phyloP scores from a whole-genome alignment of 2,329 filamentous ascomycete species.

The Penicillium freii region DNA sequence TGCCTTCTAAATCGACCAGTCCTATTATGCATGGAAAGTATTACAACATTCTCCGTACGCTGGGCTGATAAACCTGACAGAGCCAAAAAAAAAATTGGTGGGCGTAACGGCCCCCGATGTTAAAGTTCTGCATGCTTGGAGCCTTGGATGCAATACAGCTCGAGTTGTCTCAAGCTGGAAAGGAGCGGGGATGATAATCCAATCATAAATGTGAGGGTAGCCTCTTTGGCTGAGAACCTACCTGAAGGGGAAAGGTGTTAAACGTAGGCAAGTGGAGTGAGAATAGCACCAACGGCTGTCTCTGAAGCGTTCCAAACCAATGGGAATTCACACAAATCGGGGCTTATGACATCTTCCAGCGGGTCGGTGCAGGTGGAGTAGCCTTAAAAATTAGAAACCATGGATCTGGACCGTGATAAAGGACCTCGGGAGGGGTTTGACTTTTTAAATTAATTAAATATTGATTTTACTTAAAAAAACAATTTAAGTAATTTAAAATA shows the following conservation, averaged over 20 bases:
- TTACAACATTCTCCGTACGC: background rate
- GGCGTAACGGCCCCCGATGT: background rate
- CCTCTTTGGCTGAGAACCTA: conserved; percentile 8
- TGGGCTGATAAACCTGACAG: conserved; percentile 1
- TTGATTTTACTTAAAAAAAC: background rate
- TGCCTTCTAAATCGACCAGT: background rate
- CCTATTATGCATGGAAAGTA: background rate
- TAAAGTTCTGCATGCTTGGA: background rate
- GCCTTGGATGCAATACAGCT: conserved; percentile 1
- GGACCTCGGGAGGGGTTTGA: background rate
- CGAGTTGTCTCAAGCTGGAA: background rate
- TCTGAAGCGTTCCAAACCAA: conserved; percentile 5
- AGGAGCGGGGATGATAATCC: background rate
- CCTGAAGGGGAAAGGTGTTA: conserved; percentile 1
- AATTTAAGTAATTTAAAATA: background rate
- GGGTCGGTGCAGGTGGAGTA: conserved; percentile 23
- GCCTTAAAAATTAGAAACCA: conserved; percentile 13
- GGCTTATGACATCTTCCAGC: conserved; percentile 7
- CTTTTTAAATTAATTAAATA: background rate
- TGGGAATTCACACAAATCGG: background rate
- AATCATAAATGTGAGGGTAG: background rate
- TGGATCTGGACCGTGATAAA: conserved; percentile 6
- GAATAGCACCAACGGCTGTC: conserved; percentile 22
- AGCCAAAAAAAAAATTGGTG: background rate
- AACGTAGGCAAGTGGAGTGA: conserved; percentile 13